These are phyloP conservation scores for Butyriboletus loyo DNA, from an alignment of 768 basidiomycete species.

Conservation along the genomic window DNA sequence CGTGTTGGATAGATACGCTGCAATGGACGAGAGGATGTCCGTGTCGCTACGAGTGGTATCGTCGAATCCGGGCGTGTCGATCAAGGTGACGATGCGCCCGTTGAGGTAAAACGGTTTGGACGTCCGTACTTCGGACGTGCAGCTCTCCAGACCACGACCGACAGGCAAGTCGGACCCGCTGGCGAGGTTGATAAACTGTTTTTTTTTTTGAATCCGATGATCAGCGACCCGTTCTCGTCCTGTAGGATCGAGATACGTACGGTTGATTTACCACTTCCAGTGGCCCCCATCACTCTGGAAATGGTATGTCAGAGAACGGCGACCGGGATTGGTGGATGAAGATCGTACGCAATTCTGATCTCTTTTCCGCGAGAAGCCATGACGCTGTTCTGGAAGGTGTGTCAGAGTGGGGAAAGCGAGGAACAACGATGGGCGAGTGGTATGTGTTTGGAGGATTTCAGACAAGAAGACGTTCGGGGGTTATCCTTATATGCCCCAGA, in stretches of 20 bases:
- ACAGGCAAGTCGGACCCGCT: slow-evolving; percentile 49
- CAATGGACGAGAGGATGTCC: slow-evolving; percentile 50
- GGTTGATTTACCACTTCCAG: slow-evolving; percentile 38
- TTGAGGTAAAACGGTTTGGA: slow-evolving; percentile 45
- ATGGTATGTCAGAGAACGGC: slow-evolving; percentile 1
- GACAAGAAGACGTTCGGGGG: neutral
- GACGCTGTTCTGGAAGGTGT: neutral
- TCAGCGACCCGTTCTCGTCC: neutral
- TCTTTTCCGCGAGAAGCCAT: slow-evolving; percentile 31
- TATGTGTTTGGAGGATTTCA: neutral
- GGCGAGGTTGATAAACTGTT: slow-evolving; percentile 52
- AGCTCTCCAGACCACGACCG: slow-evolving; percentile 47
- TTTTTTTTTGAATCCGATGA: slow-evolving; percentile 25
- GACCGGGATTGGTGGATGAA: neutral
- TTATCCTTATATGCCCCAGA: slow-evolving; percentile 17
- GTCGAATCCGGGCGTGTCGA: slow-evolving; percentile 65
- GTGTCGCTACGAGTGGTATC: slow-evolving; percentile 49
- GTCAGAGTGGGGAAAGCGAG: neutral
- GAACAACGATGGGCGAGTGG: neutral
- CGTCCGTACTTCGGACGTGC: slow-evolving; percentile 45
- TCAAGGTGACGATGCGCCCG: slow-evolving; percentile 43
- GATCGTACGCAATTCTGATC: slow-evolving; percentile 32
- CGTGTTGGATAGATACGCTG: slow-evolving; percentile 36
- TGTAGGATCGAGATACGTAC: slow-evolving; percentile 12
- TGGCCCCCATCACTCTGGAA: slow-evolving; percentile 34